Evolutionary conservation across 2,329 filamentous ascomycete species (phyloP).

Genomic region (Proliferodiscus dingleyae): DNA sequence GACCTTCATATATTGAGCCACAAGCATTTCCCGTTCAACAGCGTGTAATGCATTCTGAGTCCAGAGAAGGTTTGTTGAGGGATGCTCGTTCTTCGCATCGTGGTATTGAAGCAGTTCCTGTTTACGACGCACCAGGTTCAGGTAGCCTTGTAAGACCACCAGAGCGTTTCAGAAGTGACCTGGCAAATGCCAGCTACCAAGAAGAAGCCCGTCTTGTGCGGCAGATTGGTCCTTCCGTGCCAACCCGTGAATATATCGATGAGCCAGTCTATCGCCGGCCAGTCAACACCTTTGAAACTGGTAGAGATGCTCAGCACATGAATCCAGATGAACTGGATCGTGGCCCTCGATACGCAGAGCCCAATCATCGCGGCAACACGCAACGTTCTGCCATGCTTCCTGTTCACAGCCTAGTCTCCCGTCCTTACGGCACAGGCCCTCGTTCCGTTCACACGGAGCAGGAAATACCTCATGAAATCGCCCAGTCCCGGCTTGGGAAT

Average conservation of each 20-base stretch:
- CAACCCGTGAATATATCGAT: constrained; percentile 10
- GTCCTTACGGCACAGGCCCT: constrained; percentile 20
- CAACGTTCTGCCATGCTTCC: constrained; percentile 17
- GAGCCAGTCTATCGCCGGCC: constrained; percentile 13
- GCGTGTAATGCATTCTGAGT: constrained; percentile 12
- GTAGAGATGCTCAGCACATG: constrained; percentile 3
- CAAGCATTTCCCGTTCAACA: constrained; percentile 15
- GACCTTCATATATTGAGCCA: constrained; percentile 20
- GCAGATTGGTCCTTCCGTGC: constrained; percentile 11
- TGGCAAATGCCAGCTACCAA: constrained; percentile 7
- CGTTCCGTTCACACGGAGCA: constrained; percentile 20
- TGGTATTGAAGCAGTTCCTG: constrained; percentile 19
- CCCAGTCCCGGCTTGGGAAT: constrained; percentile 27
- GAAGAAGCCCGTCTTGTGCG: constrained; percentile 11
- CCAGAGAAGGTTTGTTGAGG: constrained; percentile 26
- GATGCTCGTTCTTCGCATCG: constrained; percentile 15
- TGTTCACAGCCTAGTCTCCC: constrained; percentile 20
- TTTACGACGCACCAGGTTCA: constrained; percentile 24
- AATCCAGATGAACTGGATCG: constrained; percentile 16
- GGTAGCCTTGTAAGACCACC: constrained; percentile 14
- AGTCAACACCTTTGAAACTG: constrained; percentile 4
- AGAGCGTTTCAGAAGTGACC: constrained; percentile 16
- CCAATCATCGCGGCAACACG: constrained; percentile 15
- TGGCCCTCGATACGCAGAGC: constrained; percentile 15
- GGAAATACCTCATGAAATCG: constrained; percentile 26